phyloP scores from a whole-genome alignment of 495 filamentous ascomycete species.

The Letharia columbiana region DNA sequence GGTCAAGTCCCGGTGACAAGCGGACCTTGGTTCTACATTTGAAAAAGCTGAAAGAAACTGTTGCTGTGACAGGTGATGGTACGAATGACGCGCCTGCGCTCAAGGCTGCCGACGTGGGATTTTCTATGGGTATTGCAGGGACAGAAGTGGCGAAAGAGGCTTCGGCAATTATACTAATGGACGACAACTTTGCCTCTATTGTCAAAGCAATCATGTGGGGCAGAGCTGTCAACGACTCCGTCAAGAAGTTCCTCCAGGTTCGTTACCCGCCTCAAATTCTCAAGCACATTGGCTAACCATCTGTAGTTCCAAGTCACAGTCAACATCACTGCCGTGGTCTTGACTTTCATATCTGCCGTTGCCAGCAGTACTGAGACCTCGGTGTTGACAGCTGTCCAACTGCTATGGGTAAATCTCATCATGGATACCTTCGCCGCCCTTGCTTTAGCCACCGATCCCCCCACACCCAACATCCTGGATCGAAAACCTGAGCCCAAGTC shows the following conservation, averaged over 20 bases:
- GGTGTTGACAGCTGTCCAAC: slow-evolving; percentile 75
- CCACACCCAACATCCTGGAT: slow-evolving; percentile 58
- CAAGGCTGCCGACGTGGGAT: slow-evolving; percentile 80
- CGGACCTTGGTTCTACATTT: slow-evolving; percentile 67
- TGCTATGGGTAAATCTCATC: slow-evolving; percentile 88
- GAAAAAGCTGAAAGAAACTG: slow-evolving; percentile 79
- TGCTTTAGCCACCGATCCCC: slow-evolving; percentile 80
- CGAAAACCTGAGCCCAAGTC: slow-evolving; percentile 71
- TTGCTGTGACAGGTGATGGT: slow-evolving; percentile 88
- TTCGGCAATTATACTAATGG: slow-evolving; percentile 89
- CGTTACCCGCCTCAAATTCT: slow-evolving; percentile 14
- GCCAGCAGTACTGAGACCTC: slow-evolving; percentile 54
- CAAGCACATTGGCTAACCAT: slow-evolving; percentile 14
- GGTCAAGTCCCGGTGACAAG: slow-evolving; percentile 81
- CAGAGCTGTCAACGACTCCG: slow-evolving; percentile 77
- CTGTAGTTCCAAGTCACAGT: slow-evolving; percentile 86
- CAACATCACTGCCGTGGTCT: slow-evolving; percentile 80
- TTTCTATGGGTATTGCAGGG: slow-evolving; percentile 85
- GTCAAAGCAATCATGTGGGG: slow-evolving; percentile 85
- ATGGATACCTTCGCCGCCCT: slow-evolving; percentile 96
- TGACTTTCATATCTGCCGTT: slow-evolving; percentile 76
- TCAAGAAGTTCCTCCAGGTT: slow-evolving; percentile 83
- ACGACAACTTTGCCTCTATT: slow-evolving; percentile 88
- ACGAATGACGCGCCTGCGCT: slow-evolving; percentile 88
- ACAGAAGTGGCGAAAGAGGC: slow-evolving; percentile 92